Conservation (phyloP, 2,329 filamentous ascomycete species). For the Purpureocillium takamizusanense region DNA sequence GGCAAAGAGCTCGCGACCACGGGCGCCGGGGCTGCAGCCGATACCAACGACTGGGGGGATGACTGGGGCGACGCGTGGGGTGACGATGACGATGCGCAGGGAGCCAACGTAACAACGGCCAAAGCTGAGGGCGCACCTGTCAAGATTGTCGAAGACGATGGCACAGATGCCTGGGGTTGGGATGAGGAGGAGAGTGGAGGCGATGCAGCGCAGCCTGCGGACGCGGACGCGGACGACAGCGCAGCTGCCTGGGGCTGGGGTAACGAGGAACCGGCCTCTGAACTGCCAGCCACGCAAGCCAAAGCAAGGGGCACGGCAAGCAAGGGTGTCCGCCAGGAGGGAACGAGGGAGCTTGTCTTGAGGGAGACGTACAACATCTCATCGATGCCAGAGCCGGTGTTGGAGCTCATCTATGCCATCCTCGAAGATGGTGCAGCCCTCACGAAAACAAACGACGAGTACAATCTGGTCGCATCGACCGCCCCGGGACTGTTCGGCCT, state of each 20-base stretch:
- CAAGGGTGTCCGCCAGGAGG: conserved; percentile 19
- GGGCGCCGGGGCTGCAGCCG: conserved; percentile 32
- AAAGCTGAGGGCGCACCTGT: conserved; percentile 8
- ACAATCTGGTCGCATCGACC: conserved; percentile 55
- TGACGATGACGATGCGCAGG: conserved; percentile 47
- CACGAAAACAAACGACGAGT: conserved; percentile 40
- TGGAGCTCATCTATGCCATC: conserved; percentile 53
- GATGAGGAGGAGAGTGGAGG: conserved; percentile 47
- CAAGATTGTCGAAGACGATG: conserved; percentile 28
- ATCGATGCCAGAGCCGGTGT: conserved; percentile 71
- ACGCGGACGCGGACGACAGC: too few relatives aligned
- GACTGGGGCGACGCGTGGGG: conserved; percentile 81
- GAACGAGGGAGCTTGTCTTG: conserved; percentile 60
- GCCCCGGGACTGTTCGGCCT: conserved; percentile 62
- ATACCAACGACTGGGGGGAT: conserved; percentile 56
- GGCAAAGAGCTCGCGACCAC: conserved; percentile 56
- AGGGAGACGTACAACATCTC: conserved; percentile 85
- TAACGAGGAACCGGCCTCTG: conserved; percentile 46
- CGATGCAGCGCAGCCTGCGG: too few relatives aligned
- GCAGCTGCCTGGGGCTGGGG: conserved; percentile 65
- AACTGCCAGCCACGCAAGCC: conserved; percentile 9
- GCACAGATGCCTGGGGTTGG: conserved; percentile 75
- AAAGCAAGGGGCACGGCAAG: conserved; percentile 5
- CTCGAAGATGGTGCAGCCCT: conserved; percentile 54
- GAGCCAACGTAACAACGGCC: conserved; percentile 13